Conservation (phyloP, 345 rosid species). For the Heritiera littoralis region DNA sequence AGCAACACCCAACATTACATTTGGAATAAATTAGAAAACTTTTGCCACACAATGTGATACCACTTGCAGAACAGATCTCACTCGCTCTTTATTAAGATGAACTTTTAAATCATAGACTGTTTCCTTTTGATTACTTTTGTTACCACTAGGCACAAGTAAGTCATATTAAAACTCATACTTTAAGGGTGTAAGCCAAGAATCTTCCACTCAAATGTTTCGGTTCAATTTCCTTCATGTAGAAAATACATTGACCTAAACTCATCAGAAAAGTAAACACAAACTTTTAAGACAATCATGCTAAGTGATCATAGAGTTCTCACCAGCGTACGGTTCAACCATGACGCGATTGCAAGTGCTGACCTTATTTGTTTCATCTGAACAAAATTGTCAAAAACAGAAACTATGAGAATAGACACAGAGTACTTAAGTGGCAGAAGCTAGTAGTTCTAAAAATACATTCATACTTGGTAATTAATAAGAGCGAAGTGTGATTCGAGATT, state of each 20-base stretch:
- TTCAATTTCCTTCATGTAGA: background rate
- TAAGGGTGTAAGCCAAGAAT: conserved; percentile 11
- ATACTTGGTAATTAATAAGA: conserved; percentile 85
- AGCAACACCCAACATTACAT: conserved; percentile 1
- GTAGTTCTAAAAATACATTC: conserved; percentile 28
- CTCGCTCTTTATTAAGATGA: background rate
- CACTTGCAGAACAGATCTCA: background rate
- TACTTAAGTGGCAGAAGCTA: conserved; percentile 14
- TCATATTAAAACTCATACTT: background rate
- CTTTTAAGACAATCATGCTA: background rate
- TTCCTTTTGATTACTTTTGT: background rate
- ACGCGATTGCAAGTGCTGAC: conserved; percentile 89
- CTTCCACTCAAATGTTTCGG: background rate
- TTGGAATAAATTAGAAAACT: background rate
- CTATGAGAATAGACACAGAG: conserved; percentile 24
- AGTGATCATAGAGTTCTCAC: conserved; percentile 48
- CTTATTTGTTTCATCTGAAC: conserved; percentile 88
- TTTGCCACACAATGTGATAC: background rate
- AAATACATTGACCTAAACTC: background rate
- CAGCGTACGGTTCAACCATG: conserved; percentile 82
- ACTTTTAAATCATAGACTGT: background rate
- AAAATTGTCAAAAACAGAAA: conserved; percentile 27
- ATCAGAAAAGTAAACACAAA: background rate
- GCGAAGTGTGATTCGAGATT: conserved; percentile 75
- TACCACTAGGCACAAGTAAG: conserved; percentile 7